Evolutionary conservation across 1,284 basidiomycete species (phyloP).

Genomic region (Meira miltonrushii): DNA sequence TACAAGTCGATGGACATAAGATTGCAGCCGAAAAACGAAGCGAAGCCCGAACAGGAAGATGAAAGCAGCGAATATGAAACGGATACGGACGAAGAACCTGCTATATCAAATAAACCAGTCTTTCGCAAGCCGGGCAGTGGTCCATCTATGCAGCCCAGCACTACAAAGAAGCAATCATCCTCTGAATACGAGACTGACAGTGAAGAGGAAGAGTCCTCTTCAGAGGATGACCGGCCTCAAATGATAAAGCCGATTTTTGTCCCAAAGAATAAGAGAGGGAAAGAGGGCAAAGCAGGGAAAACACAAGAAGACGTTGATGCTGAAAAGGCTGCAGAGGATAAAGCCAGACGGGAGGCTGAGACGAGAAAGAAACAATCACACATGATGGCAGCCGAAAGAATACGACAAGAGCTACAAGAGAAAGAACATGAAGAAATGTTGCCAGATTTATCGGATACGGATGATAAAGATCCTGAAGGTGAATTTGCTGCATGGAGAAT

Average conservation of each 20-base stretch:
- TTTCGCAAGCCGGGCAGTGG: background rate
- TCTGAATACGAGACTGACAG: constrained; percentile 56
- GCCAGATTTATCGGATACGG: constrained; percentile 89
- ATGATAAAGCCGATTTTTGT: constrained; percentile 81
- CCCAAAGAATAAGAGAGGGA: constrained; percentile 60
- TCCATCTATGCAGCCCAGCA: background rate
- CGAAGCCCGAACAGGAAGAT: constrained; percentile 5
- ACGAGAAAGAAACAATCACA: constrained; percentile 73
- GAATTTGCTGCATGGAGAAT: constrained; percentile 96
- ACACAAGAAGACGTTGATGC: constrained; percentile 56
- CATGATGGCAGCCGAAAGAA: constrained; percentile 79
- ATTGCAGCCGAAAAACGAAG: constrained; percentile 1
- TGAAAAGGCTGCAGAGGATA: constrained; percentile 61
- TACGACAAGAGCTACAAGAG: constrained; percentile 73
- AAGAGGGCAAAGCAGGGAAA: background rate
- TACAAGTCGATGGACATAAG: constrained; percentile 1
- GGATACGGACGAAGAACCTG: constrained; percentile 56
- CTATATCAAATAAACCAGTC: constrained; percentile 17
- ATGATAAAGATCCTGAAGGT: constrained; percentile 78
- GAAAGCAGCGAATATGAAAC: constrained; percentile 33
- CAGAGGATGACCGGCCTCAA: constrained; percentile 55
- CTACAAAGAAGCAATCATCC: constrained; percentile 5
- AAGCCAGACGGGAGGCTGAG: constrained; percentile 67
- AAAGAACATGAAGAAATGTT: constrained; percentile 80
- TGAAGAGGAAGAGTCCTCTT: constrained; percentile 28